Conservation (phyloP, 176 grass and related monocot genomes). For the Eleusine indica region DNA sequence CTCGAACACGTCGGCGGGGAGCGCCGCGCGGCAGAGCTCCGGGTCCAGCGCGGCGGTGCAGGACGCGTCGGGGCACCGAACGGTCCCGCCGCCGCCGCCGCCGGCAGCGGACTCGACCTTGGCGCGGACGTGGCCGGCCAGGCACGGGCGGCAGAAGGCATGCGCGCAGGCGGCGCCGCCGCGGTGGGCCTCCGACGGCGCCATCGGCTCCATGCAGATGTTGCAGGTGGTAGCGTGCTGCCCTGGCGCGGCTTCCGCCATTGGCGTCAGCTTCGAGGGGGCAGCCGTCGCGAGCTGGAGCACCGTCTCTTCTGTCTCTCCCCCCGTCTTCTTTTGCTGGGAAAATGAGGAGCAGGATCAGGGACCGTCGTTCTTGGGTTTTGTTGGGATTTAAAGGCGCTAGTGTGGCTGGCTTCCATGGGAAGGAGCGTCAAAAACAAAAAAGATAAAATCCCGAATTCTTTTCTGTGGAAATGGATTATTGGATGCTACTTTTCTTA, state of each 20-base stretch:
- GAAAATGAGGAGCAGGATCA: background rate
- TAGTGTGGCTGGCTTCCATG: too few species aligned
- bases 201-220: slow-evolving; percentile 71
- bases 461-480: too few species aligned
- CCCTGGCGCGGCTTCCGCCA: background rate
- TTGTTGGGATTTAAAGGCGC: too few species aligned
- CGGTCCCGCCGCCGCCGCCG: slow-evolving; percentile 17
- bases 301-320: background rate
- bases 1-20: slow-evolving; percentile 43
- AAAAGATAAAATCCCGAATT: too few species aligned
- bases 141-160: slow-evolving; percentile 62
- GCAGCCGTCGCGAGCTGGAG: background rate
- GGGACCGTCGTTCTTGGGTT: background rate
- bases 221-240: slow-evolving; percentile 37
- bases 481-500: too few species aligned
- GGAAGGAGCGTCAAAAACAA: too few species aligned
- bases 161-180: slow-evolving; percentile 49
- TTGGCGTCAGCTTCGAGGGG: background rate
- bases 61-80: slow-evolving; percentile 58
- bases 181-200: slow-evolving; percentile 7
- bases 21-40: slow-evolving; percentile 36
- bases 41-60: slow-evolving; percentile 46
- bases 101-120: slow-evolving; percentile 51
- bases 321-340: background rate
- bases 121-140: slow-evolving; percentile 47